Evolutionary conservation across 2,329 filamentous ascomycete species (phyloP).

Genomic region (Nigrospora osmanthi): DNA sequence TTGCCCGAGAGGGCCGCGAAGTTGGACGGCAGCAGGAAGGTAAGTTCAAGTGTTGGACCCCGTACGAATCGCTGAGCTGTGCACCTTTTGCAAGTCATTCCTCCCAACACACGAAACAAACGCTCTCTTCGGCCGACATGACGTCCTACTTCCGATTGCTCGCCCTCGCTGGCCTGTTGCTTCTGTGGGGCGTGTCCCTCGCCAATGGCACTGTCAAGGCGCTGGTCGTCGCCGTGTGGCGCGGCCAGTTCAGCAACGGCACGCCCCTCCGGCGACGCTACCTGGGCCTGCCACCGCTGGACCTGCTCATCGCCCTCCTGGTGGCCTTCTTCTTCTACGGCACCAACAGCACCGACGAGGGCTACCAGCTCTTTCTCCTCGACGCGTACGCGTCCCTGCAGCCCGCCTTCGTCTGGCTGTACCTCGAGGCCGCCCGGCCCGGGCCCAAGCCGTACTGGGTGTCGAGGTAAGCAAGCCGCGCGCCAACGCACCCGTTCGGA

Average conservation of each 20-base stretch:
- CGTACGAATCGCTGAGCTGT: no score
- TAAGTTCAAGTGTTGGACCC: no score
- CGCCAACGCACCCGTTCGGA: no score
- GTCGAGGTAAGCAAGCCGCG: not conserved
- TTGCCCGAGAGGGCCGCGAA: no score
- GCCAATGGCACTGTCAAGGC: conserved; percentile 14
- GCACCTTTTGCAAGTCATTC: no score
- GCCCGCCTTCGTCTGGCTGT: conserved; percentile 17
- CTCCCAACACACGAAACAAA: no score
- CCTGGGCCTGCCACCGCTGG: conserved; percentile 14
- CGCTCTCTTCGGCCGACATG: not conserved
- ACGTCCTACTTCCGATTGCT: not conserved
- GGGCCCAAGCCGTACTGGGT: conserved; percentile 12
- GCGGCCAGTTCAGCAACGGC: conserved; percentile 10
- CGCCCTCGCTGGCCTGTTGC: conserved; percentile 5
- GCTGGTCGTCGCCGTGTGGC: conserved; percentile 11
- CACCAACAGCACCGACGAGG: conserved; percentile 13
- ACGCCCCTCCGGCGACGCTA: conserved; percentile 13
- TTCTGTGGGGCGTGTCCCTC: conserved; percentile 14
- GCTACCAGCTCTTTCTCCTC: conserved; percentile 14
- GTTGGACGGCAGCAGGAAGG: no score
- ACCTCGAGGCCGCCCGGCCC: conserved; percentile 12
- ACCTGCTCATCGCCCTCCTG: conserved; percentile 14
- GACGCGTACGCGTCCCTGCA: conserved; percentile 16
- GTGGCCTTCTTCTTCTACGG: conserved; percentile 18